A percentile compares a stretch with the other conserved stretches of the same genome.
Conservation (phyloP, 2,329 filamentous ascomycete species). For the Paecilomyces variotii region DNA sequence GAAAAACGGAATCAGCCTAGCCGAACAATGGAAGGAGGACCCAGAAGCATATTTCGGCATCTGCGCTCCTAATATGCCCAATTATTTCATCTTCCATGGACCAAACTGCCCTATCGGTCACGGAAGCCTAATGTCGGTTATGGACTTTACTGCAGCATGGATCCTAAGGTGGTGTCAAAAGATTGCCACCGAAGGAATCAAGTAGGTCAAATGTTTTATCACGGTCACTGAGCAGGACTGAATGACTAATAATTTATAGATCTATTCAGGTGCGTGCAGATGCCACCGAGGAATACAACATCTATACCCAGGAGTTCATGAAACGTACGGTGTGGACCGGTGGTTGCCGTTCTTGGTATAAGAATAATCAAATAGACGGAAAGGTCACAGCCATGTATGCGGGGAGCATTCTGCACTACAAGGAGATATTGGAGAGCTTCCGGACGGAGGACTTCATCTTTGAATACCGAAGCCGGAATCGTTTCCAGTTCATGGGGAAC, state of each 20-base stretch:
- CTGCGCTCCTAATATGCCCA: conserved; percentile 18
- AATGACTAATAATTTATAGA: conserved; percentile 2
- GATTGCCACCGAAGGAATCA: conserved; percentile 25
- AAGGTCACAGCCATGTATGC: conserved; percentile 10
- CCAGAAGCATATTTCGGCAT: conserved; percentile 19
- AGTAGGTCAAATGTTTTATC: conserved; percentile 8
- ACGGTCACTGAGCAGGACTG: not conserved
- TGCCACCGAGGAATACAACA: conserved; percentile 25
- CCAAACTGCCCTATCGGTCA: conserved; percentile 20
- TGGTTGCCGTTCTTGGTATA: conserved; percentile 23
- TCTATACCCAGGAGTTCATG: conserved; percentile 24
- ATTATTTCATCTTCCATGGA: conserved; percentile 26
- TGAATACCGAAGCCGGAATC: conserved; percentile 10
- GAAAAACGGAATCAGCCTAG: conserved; percentile 15
- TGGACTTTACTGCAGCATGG: conserved; percentile 18
- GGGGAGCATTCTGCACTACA: conserved; percentile 9
- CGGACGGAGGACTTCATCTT: conserved; percentile 16
- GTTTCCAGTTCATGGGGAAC: conserved; percentile 13
- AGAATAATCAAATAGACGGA: conserved; percentile 16
- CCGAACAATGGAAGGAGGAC: conserved; percentile 16
- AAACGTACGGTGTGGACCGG: conserved; percentile 22
- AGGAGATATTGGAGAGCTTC: conserved; percentile 10
- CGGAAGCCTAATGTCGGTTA: conserved; percentile 15
- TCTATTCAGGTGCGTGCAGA: conserved; percentile 17
- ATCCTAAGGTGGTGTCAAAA: conserved; percentile 23